Conservation (phyloP, 305 asterid genomes). For the Fraxinus platypoda region DNA sequence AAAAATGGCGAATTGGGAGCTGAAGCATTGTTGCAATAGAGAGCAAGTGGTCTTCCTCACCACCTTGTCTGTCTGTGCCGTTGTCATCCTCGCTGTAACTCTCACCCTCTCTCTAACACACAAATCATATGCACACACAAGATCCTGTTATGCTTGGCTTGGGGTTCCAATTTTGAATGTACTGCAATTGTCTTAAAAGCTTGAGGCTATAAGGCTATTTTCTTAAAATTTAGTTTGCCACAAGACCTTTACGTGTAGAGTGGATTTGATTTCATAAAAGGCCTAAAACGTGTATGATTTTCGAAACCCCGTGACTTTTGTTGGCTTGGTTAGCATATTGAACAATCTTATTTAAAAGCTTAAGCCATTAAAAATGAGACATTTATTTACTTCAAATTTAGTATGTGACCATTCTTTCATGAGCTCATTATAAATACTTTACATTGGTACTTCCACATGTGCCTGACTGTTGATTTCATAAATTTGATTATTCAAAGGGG, state of each 20-base stretch:
- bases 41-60: constrained; percentile 47
- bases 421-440: background rate
- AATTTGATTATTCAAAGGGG: background rate
- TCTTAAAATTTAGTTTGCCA: background rate
- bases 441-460: background rate
- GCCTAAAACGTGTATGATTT: background rate
- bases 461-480: background rate
- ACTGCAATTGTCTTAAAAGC: background rate
- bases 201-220: background rate
- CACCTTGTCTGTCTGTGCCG: constrained; percentile 41
- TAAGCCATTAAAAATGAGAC: background rate
- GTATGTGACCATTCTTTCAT: background rate
- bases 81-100: constrained; percentile 48
- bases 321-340: background rate
- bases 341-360: background rate
- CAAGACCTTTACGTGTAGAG: background rate
- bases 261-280: background rate
- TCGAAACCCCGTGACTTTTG: background rate
- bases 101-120: background rate
- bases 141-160: background rate
- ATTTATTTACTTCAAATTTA: background rate
- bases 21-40: constrained; percentile 48
- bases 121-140: background rate
- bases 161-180: background rate
- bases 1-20: constrained; percentile 48